phyloP scores from a whole-genome alignment of 371 early-diverging fungal genomes.

The Quaeritorhiza haematococci region DNA sequence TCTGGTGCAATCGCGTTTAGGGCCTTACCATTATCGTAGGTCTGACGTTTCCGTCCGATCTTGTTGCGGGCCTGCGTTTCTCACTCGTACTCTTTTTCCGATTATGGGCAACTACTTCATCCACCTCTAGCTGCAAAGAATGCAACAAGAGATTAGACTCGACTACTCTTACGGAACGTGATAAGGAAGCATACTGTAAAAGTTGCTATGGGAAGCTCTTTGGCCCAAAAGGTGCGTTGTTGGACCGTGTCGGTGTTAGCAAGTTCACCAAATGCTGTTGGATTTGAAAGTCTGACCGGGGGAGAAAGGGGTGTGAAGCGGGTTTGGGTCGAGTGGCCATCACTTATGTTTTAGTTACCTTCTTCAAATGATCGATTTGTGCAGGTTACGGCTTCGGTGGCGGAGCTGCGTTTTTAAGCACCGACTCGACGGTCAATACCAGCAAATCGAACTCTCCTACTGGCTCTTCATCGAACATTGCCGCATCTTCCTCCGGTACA shows the following conservation, averaged over 20 bases:
- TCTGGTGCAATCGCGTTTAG: neutral
- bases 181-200: constrained; percentile 43
- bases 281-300: too few species aligned
- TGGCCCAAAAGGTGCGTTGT: constrained; percentile 8
- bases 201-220: constrained; percentile 37
- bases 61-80: neutral
- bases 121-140: constrained; percentile 22
- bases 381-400: constrained; percentile 35
- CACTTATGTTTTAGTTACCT: too few species aligned
- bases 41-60: neutral
- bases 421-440: constrained; percentile 11
- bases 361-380: too few species aligned
- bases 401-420: constrained; percentile 27
- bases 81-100: neutral
- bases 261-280: too few species aligned
- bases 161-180: constrained; percentile 36
- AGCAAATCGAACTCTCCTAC: constrained; percentile 9
- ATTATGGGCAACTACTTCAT: too few species aligned
- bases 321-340: too few species aligned
- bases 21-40: neutral
- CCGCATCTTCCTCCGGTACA: constrained; percentile 3
- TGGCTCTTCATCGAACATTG: constrained; percentile 13
- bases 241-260: too few species aligned
- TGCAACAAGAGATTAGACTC: constrained; percentile 42
- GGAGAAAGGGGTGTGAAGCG: too few species aligned